Evolutionary conservation across 352 stramenopile species (phyloP).

Genomic region (Globisporangium spiculum): DNA sequence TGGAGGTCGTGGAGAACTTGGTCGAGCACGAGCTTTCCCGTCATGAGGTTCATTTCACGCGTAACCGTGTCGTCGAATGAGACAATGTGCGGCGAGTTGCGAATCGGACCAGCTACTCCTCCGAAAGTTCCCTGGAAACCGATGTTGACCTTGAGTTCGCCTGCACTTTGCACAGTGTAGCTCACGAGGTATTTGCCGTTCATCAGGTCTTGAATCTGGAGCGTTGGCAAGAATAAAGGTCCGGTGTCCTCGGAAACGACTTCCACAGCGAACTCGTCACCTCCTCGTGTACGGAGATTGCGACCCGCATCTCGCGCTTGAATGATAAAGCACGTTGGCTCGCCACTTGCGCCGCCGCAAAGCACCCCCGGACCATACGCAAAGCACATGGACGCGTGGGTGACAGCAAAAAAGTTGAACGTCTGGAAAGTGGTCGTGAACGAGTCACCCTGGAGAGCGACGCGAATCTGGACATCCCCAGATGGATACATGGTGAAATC

Average conservation of each 20-base stretch:
- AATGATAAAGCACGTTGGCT: constrained; percentile 81
- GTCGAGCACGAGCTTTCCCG: constrained; percentile 74
- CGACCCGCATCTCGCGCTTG: constrained; percentile 80
- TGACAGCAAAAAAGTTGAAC: constrained; percentile 95
- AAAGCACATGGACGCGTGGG: constrained; percentile 81
- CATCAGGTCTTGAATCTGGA: constrained; percentile 80
- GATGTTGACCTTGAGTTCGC: constrained; percentile 86
- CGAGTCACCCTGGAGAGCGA: constrained; percentile 90
- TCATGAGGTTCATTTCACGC: constrained; percentile 80
- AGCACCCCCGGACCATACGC: constrained; percentile 93
- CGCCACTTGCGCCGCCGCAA: constrained; percentile 66
- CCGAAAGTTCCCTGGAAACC: constrained; percentile 93
- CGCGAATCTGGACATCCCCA: constrained; percentile 85
- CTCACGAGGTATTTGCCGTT: constrained; percentile 94
- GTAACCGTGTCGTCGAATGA: constrained; percentile 78
- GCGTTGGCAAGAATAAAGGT: constrained; percentile 50
- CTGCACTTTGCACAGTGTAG: constrained; percentile 80
- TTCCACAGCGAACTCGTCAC: constrained; percentile 90
- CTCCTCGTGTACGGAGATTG: constrained; percentile 85
- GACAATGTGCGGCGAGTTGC: constrained; percentile 88
- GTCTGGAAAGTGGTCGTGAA: constrained; percentile 93
- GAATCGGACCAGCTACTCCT: constrained; percentile 82
- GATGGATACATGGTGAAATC: constrained; percentile 89
- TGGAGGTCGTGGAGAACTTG: constrained; percentile 69
- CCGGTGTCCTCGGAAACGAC: constrained; percentile 46